Conservation (phyloP, 306 rosid genomes). For the Urtica urens region DNA sequence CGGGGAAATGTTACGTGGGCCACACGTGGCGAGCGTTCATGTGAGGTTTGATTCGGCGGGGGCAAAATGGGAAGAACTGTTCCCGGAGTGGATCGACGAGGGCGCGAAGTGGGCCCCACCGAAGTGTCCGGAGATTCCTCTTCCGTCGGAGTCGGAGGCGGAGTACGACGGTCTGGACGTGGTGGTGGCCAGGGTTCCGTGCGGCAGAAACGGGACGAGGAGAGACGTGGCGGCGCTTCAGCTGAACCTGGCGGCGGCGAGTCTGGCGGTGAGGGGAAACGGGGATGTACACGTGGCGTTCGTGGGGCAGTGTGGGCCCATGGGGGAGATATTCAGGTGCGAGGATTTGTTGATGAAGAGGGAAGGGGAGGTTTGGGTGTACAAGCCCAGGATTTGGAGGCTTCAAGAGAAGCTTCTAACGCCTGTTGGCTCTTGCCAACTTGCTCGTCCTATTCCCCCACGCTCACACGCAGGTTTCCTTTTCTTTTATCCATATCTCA, state of each 20-base stretch:
- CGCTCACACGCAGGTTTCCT: too few species aligned
- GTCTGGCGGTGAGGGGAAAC: slow-evolving; percentile 44
- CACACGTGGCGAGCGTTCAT: slow-evolving; percentile 10
- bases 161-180: slow-evolving; percentile 38
- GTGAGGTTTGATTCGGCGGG: slow-evolving; percentile 22
- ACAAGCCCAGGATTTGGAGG: slow-evolving; percentile 46
- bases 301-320: slow-evolving; percentile 64
- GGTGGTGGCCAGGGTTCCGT: slow-evolving; percentile 47
- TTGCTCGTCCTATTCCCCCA: slow-evolving; percentile 41
- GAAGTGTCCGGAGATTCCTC: slow-evolving; percentile 49
- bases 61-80: slow-evolving; percentile 40
- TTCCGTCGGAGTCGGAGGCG: slow-evolving; percentile 24
- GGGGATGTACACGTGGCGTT: slow-evolving; percentile 28
- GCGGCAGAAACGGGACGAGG: slow-evolving; percentile 16
- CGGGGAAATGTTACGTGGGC: neutral
- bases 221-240: slow-evolving; percentile 62
- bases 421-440: slow-evolving; percentile 73
- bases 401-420: slow-evolving; percentile 50
- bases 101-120: slow-evolving; percentile 23
- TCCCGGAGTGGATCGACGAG: slow-evolving; percentile 69
- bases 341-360: slow-evolving; percentile 47
- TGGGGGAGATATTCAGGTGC: slow-evolving; percentile 77
- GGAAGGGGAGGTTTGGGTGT: slow-evolving; percentile 35
- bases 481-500: too few species aligned
- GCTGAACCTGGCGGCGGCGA: slow-evolving; percentile 73